Conservation (phyloP, 768 basidiomycete genomes). For the Leucocoprinus leucothites region DNA sequence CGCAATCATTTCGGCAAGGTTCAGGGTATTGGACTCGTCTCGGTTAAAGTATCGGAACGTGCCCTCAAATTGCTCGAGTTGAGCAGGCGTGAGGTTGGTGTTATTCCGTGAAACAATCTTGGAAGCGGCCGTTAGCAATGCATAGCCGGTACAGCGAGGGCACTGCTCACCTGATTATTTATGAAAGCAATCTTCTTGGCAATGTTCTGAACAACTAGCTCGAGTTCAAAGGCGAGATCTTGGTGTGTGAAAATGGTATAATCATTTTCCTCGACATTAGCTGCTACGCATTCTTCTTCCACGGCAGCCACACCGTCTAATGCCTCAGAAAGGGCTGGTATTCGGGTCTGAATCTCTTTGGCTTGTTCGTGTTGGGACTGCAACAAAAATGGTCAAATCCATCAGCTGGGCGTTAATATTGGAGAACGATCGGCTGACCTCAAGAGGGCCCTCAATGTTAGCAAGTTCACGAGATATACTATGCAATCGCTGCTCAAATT, state of each 20-base stretch:
- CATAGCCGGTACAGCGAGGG: not conserved
- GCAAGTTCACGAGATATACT: slow-evolving; percentile 70
- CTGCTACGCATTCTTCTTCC: slow-evolving; percentile 75
- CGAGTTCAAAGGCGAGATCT: slow-evolving; percentile 88
- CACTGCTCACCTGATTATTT: slow-evolving; percentile 78
- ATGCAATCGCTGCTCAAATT: slow-evolving; percentile 67
- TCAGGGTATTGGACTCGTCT: slow-evolving; percentile 87
- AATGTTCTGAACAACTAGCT: slow-evolving; percentile 75
- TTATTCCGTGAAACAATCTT: slow-evolving; percentile 93
- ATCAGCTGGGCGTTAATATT: not conserved
- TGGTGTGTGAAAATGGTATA: slow-evolving; percentile 88
- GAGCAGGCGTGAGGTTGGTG: slow-evolving; percentile 93
- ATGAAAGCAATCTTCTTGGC: slow-evolving; percentile 93
- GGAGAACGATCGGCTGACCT: slow-evolving; percentile 43
- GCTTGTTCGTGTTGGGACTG: slow-evolving; percentile 76
- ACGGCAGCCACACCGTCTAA: slow-evolving; percentile 55
- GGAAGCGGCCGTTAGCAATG: slow-evolving; percentile 2
- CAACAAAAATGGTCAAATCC: not conserved
- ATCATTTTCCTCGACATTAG: slow-evolving; percentile 97
- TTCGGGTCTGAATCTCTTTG: slow-evolving; percentile 57
- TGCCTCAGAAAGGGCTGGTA: slow-evolving; percentile 61
- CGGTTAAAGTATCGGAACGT: slow-evolving; percentile 98
- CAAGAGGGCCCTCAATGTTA: slow-evolving; percentile 70
- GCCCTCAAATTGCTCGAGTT: slow-evolving; percentile 93
- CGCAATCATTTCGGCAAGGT: slow-evolving; percentile 83